These are phyloP conservation scores for Castanea sativa DNA, from an alignment of 306 rosid genomes.

Conservation along the genomic window DNA sequence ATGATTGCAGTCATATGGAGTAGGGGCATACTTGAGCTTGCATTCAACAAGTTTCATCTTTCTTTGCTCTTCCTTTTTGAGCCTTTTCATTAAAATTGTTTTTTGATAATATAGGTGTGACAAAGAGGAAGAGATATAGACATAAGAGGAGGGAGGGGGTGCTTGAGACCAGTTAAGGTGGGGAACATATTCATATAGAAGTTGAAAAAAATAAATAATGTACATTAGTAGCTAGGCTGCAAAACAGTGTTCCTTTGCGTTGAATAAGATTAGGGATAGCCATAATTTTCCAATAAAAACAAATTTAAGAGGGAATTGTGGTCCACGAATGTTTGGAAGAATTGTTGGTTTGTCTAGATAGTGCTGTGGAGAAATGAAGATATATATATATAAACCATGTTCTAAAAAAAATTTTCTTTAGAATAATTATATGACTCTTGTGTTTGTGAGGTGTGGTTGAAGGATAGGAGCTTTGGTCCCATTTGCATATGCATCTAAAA, in stretches of 20 bases:
- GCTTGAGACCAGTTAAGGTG: constrained; percentile 81
- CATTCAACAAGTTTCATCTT: constrained; percentile 29
- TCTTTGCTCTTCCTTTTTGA: constrained; percentile 37
- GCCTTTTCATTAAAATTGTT: constrained; percentile 29
- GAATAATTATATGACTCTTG: constrained; percentile 31
- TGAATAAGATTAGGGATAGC: constrained; percentile 38
- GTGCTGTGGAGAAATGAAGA: constrained; percentile 45
- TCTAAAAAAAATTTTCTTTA: not conserved
- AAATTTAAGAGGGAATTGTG: constrained; percentile 47
- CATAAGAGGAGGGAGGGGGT: constrained; percentile 24
- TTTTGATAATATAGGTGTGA: constrained; percentile 21
- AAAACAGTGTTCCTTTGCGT: constrained; percentile 52
- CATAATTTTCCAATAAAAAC: constrained; percentile 51
- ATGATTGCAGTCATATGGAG: constrained; percentile 74
- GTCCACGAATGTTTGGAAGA: constrained; percentile 50
- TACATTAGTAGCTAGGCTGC: constrained; percentile 51
- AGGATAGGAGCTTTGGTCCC: constrained; percentile 52
- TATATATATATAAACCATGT: not conserved
- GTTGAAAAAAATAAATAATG: constrained; percentile 69
- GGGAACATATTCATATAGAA: constrained; percentile 85
- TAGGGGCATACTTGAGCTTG: constrained; percentile 52
- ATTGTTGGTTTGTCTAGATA: constrained; percentile 51
- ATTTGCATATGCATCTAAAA: constrained; percentile 72
- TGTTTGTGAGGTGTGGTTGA: constrained; percentile 38
- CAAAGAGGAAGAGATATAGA: constrained; percentile 35